Percentiles rank a stretch among this genome's conserved stretches.
Conservation (phyloP, 208 protist species). For the Leishmania martiniquensis region DNA sequence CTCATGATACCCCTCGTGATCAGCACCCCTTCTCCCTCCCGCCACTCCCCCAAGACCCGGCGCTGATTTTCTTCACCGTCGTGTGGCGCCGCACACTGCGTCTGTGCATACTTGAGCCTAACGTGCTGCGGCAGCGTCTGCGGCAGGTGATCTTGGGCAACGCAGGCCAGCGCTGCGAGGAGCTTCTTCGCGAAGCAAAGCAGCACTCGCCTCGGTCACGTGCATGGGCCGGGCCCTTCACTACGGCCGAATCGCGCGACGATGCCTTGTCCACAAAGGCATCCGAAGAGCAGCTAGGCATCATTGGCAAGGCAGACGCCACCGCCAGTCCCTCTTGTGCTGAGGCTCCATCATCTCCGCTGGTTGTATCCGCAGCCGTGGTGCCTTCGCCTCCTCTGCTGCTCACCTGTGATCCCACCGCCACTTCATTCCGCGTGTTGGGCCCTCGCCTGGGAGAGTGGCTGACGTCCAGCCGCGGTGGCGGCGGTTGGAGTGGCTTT, state of each 20-base stretch:
- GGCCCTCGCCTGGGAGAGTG: constrained; percentile 29
- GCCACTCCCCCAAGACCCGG: constrained; percentile 56
- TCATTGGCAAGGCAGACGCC: neutral
- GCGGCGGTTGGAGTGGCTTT: constrained; percentile 30
- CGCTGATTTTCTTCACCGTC: constrained; percentile 42
- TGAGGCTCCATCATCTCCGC: neutral
- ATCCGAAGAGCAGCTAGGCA: neutral
- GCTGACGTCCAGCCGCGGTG: constrained; percentile 18
- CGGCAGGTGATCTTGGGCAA: constrained; percentile 37
- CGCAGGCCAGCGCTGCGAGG: constrained; percentile 36
- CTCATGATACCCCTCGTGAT: constrained; percentile 33
- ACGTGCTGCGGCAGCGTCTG: constrained; percentile 35
- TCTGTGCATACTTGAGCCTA: constrained; percentile 30
- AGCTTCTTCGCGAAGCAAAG: constrained; percentile 29
- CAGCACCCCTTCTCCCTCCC: constrained; percentile 53
- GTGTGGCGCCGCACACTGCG: constrained; percentile 54
- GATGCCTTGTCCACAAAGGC: neutral
- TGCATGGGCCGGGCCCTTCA: neutral
- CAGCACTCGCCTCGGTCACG: neutral
- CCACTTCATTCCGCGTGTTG: constrained; percentile 27
- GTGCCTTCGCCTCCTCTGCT: neutral
- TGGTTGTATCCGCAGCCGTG: neutral
- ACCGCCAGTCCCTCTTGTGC: neutral
- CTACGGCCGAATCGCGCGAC: neutral
- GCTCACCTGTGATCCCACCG: constrained; percentile 19